phyloP scores from a whole-genome alignment of 768 basidiomycete species.

The Boletus vermiculosoides region DNA sequence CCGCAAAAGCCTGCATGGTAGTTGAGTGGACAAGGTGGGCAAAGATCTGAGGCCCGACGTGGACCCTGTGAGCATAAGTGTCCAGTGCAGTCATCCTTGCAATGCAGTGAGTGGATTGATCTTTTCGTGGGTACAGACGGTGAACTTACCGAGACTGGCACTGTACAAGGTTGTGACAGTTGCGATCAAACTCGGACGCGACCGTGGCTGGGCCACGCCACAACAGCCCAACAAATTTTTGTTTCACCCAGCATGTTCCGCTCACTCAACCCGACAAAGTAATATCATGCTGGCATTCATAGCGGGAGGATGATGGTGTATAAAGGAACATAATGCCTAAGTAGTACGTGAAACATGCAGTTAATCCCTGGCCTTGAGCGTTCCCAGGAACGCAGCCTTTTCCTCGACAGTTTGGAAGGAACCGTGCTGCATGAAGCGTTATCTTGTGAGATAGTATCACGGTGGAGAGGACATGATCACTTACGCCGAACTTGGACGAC shows the following conservation, averaged over 20 bases:
- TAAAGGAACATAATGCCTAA: constrained; percentile 37
- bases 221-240: background rate
- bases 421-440: constrained; percentile 62
- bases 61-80: constrained; percentile 85
- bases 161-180: constrained; percentile 18
- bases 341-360: constrained; percentile 39
- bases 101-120: constrained; percentile 8
- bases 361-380: constrained; percentile 82
- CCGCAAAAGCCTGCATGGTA: constrained; percentile 31
- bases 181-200: background rate
- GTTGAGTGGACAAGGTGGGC: constrained; percentile 29
- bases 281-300: constrained; percentile 35
- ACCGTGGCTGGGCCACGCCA: background rate
- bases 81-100: constrained; percentile 66
- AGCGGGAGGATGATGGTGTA: constrained; percentile 38
- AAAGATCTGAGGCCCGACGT: constrained; percentile 62
- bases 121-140: background rate
- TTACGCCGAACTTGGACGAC: constrained; percentile 93
- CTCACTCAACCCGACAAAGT: background rate
- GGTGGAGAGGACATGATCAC: constrained; percentile 28
- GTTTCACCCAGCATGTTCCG: background rate
- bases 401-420: constrained; percentile 97
- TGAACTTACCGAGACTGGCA: constrained; percentile 47
- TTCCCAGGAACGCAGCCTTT: constrained; percentile 92
- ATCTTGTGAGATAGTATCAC: background rate